A percentile compares a stretch with the other conserved stretches of the same genome.
These are phyloP conservation scores for Cyclaneusma minus DNA, from an alignment of 2,329 filamentous ascomycete genomes.

Conservation along the genomic window DNA sequence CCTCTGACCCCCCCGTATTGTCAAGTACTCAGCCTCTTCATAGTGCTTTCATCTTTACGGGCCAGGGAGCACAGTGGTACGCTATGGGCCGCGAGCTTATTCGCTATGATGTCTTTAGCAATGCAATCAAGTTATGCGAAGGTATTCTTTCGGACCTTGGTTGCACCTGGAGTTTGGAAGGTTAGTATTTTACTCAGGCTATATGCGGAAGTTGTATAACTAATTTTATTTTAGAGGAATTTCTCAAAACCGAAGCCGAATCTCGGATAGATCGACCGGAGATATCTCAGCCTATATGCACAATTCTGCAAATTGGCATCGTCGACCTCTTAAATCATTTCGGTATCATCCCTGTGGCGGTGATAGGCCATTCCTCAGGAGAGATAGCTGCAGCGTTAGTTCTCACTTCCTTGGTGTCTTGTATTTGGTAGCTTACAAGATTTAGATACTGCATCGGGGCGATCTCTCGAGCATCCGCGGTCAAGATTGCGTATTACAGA, in stretches of 20 bases:
- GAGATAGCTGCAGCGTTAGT: slow-evolving; percentile 24
- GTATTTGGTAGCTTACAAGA: too few relatives aligned
- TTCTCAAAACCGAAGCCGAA: too few relatives aligned
- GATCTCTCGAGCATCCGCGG: slow-evolving; percentile 7
- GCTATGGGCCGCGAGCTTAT: slow-evolving; percentile 11
- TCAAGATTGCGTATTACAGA: slow-evolving; percentile 12
- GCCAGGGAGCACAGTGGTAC: slow-evolving; percentile 13
- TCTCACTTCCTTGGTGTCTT: too few relatives aligned
- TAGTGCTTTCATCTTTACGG: slow-evolving; percentile 9
- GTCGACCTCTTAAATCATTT: slow-evolving; percentile 12
- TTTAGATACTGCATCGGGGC: slow-evolving; percentile 16
- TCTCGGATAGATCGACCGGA: too few relatives aligned
- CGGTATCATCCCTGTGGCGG: slow-evolving; percentile 8
- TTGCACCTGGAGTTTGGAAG: slow-evolving; percentile 7
- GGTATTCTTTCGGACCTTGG: slow-evolving; percentile 5
- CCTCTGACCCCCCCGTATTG: too few relatives aligned
- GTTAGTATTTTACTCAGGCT: too few relatives aligned
- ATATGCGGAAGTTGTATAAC: too few relatives aligned
- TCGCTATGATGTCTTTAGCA: slow-evolving; percentile 2
- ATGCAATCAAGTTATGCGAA: slow-evolving; percentile 1
- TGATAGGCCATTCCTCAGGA: slow-evolving; percentile 17
- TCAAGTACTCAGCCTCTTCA: too few relatives aligned
- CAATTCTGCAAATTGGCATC: slow-evolving; percentile 15
- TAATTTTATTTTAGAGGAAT: too few relatives aligned
- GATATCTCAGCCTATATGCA: slow-evolving; percentile 11